These are phyloP conservation scores for Rhypophila decipiens DNA, from an alignment of 495 filamentous ascomycete species.

Conservation along the genomic window DNA sequence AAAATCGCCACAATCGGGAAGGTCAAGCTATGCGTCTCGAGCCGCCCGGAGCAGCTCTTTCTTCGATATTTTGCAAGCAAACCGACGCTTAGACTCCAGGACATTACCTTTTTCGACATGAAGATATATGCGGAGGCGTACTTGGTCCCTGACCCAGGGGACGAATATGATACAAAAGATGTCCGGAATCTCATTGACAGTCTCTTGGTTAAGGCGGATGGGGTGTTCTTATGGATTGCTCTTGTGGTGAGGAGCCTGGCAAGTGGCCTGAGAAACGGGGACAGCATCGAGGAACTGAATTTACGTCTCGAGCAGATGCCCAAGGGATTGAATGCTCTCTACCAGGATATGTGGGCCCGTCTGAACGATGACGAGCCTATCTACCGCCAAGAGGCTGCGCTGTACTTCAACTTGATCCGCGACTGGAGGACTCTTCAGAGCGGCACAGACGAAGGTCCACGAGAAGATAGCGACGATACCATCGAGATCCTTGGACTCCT, in stretches of 20 bases:
- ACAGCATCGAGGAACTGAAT: constrained; percentile 16
- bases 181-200: constrained; percentile 5
- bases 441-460: not conserved
- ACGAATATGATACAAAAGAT: not conserved
- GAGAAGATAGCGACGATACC: not conserved
- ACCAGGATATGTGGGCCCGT: constrained; percentile 17
- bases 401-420: constrained; percentile 7
- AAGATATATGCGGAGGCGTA: constrained; percentile 17
- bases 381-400: constrained; percentile 10
- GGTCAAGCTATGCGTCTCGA: constrained; percentile 12
- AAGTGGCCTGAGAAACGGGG: constrained; percentile 24
- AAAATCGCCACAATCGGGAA: constrained; percentile 5
- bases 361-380: constrained; percentile 7
- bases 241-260: constrained; percentile 26
- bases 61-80: not conserved
- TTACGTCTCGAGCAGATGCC: constrained; percentile 20
- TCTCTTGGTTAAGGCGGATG: constrained; percentile 20
- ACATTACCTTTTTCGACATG: constrained; percentile 29
- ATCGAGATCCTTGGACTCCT: constrained; percentile 4
- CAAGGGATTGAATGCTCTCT: constrained; percentile 19
- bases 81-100: constrained; percentile 20
- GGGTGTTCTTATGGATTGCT: constrained; percentile 39
- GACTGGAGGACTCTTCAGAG: too few relatives aligned
- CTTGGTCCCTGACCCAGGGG: constrained; percentile 5
- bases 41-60: constrained; percentile 12